A percentile compares a stretch with the other conserved stretches of the same genome.
Conservation (phyloP, 148 eudicot species). For the Drosera capensis region DNA sequence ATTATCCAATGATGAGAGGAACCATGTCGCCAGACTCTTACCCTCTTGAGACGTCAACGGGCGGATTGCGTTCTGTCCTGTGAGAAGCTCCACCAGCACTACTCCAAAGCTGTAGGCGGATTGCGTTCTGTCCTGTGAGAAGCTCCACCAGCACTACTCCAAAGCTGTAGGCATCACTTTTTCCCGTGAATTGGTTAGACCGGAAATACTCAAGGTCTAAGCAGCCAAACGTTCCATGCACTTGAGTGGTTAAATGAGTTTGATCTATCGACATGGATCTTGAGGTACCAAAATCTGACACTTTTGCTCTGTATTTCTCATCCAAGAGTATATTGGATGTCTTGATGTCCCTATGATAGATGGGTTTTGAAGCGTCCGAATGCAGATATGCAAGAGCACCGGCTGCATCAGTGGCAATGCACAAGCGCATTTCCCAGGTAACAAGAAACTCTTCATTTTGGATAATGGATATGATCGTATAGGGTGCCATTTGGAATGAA, state of each 20-base stretch:
- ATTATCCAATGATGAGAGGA: slow-evolving; percentile 6
- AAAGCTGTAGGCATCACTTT: slow-evolving; percentile 2
- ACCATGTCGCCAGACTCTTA: slow-evolving; percentile 9
- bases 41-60: slow-evolving; percentile 1
- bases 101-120: slow-evolving; percentile 17
- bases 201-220: neutral
- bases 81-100: slow-evolving; percentile 16
- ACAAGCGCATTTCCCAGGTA: neutral
- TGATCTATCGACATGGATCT: neutral
- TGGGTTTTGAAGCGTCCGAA: neutral
- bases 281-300: slow-evolving; percentile 1
- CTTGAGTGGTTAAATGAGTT: neutral
- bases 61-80: slow-evolving; percentile 11
- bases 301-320: neutral
- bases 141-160: slow-evolving; percentile 1
- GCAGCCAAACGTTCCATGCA: neutral
- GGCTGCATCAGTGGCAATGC: neutral
- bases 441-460: neutral
- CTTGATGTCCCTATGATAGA: slow-evolving; percentile 2
- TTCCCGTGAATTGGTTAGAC: neutral
- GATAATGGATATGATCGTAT: neutral
- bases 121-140: neutral
- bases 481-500: slow-evolving; percentile 2
- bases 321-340: slow-evolving; percentile 1
- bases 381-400: slow-evolving; percentile 1